Evolutionary conservation across 495 filamentous ascomycete genomes (phyloP).

Genomic region (Penicillium nucicola): DNA sequence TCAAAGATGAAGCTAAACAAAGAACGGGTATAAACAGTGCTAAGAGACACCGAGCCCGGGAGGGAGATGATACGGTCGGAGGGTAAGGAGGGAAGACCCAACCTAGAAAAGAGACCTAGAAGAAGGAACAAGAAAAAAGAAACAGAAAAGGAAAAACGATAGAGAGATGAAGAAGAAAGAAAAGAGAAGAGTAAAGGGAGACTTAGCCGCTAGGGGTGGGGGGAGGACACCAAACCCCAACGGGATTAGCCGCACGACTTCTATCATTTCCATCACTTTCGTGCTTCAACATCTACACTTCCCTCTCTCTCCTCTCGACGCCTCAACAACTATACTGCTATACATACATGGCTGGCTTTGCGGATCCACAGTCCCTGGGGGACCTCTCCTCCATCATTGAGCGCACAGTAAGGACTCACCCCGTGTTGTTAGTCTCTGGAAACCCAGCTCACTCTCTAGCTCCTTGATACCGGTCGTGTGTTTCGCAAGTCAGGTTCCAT

Average conservation of each 20-base stretch:
- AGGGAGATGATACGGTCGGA: conserved; percentile 6
- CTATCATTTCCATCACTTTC: conserved; percentile 1
- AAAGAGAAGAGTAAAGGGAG: conserved; percentile 17
- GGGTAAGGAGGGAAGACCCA: conserved; percentile 3
- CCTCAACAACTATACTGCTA: too few species aligned
- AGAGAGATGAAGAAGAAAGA: conserved; percentile 17
- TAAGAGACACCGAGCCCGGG: background rate
- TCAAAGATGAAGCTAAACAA: conserved; percentile 8
- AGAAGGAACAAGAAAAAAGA: conserved; percentile 12
- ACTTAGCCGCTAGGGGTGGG: conserved; percentile 39
- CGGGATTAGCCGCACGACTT: conserved; percentile 25
- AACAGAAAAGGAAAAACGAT: conserved; percentile 14
- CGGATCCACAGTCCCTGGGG: conserved; percentile 39
- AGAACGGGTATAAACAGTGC: conserved; percentile 12
- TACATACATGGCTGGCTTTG: conserved; percentile 25
- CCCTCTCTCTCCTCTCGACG: too few species aligned
- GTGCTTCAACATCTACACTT: too few species aligned
- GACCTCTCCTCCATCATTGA: conserved; percentile 43
- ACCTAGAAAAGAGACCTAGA: conserved; percentile 17
- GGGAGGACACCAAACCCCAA: conserved; percentile 26
- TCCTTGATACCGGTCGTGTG: conserved; percentile 48
- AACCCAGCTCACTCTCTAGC: conserved; percentile 26
- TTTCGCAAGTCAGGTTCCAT: conserved; percentile 39
- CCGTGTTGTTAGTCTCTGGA: too few species aligned
- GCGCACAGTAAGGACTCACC: conserved; percentile 35